A percentile compares a stretch with the other conserved stretches of the same genome.
Evolutionary conservation across 345 rosid species (phyloP).

Genomic region (Triadica sebifera): DNA sequence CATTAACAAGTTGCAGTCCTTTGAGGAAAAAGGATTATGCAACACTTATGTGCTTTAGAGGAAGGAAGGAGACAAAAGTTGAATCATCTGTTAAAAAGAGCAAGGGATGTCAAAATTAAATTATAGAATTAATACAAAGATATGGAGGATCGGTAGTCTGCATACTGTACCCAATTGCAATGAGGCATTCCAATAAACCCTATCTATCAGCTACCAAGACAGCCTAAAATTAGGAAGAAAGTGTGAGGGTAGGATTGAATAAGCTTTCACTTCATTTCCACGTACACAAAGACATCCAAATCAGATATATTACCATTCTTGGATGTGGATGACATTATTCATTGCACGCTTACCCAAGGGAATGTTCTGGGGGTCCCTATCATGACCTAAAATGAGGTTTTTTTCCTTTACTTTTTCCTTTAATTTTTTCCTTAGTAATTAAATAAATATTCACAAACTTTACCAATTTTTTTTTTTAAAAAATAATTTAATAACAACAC

Average conservation of each 20-base stretch:
- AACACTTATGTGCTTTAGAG: neutral
- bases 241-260: neutral
- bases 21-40: neutral
- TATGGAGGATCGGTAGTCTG: neutral
- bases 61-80: neutral
- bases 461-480: too few species aligned
- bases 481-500: slow-evolving; percentile 10
- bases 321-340: slow-evolving; percentile 1
- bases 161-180: neutral
- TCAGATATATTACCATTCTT: neutral
- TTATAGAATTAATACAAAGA: neutral
- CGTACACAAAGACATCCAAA: neutral
- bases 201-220: neutral
- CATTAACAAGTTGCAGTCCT: too few species aligned
- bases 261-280: neutral
- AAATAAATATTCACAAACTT: too few species aligned
- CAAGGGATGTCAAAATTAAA: neutral
- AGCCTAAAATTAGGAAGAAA: slow-evolving; percentile 5
- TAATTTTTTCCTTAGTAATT: neutral
- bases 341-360: slow-evolving; percentile 22
- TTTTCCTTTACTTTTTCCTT: slow-evolving; percentile 17
- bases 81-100: neutral
- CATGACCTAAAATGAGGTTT: neutral
- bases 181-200: neutral
- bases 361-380: slow-evolving; percentile 25